phyloP scores from a whole-genome alignment of 1,284 basidiomycete species.

The Neolentinus lepideus region DNA sequence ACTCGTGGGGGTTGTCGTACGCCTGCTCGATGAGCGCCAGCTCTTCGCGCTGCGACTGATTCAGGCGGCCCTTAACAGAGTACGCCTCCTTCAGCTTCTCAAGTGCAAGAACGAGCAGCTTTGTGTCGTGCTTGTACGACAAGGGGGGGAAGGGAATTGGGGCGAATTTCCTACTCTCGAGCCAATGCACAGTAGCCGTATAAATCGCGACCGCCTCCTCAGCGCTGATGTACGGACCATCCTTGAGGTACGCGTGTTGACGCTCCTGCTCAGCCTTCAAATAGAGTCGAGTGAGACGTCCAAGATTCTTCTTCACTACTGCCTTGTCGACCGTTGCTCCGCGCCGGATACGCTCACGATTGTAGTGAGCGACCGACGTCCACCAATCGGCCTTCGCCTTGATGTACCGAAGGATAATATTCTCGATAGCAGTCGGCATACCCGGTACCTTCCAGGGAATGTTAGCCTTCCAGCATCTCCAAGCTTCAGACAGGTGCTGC shows the following conservation, averaged over 20 bases:
- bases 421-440: slow-evolving; percentile 98
- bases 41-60: slow-evolving; percentile 95
- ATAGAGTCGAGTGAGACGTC: slow-evolving; percentile 88
- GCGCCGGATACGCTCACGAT: slow-evolving; percentile 90
- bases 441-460: slow-evolving; percentile 97
- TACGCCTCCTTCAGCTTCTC: slow-evolving; percentile 98
- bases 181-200: slow-evolving; percentile 95
- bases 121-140: slow-evolving; percentile 98
- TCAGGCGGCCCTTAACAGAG: slow-evolving; percentile 93
- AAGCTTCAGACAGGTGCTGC: slow-evolving; percentile 96
- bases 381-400: slow-evolving; percentile 99
- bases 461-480: slow-evolving; percentile 99
- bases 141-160: slow-evolving; percentile 97
- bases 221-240: slow-evolving; percentile 94
- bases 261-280: slow-evolving; percentile 97
- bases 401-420: slow-evolving; percentile 98
- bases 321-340: slow-evolving; percentile 99
- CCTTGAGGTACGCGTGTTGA: slow-evolving; percentile 95
- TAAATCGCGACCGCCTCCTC: slow-evolving; percentile 98
- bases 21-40: slow-evolving; percentile 95
- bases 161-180: slow-evolving; percentile 93
- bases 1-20: slow-evolving; percentile 92
- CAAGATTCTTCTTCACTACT: slow-evolving; percentile 94
- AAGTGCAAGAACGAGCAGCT: slow-evolving; percentile 87
- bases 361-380: slow-evolving; percentile 94